Conservation (phyloP, 2,329 filamentous ascomycete genomes). For the Monosporascus sp. region DNA sequence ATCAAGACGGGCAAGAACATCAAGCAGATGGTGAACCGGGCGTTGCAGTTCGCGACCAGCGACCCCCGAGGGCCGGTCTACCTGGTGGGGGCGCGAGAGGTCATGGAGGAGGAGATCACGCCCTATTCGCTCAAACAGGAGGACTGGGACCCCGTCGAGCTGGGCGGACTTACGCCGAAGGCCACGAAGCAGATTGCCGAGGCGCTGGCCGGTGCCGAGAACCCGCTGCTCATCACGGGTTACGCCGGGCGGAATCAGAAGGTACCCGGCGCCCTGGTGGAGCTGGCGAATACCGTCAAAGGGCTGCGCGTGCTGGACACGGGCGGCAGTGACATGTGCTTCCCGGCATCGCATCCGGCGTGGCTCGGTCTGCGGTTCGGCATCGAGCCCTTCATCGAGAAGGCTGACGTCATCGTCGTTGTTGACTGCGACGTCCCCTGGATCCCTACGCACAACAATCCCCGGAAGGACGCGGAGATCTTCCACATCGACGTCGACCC, state of each 20-base stretch:
- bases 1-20: slow-evolving; percentile 80
- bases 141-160: slow-evolving; percentile 65
- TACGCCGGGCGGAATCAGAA: slow-evolving; percentile 66
- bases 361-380: slow-evolving; percentile 71
- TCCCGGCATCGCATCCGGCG: slow-evolving; percentile 63
- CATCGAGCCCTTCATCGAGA: slow-evolving; percentile 64
- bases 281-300: slow-evolving; percentile 62
- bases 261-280: slow-evolving; percentile 55
- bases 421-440: slow-evolving; percentile 89
- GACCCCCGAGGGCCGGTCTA: slow-evolving; percentile 79
- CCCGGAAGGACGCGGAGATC: slow-evolving; percentile 45
- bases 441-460: slow-evolving; percentile 72
- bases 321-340: slow-evolving; percentile 76
- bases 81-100: slow-evolving; percentile 69
- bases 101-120: slow-evolving; percentile 79
- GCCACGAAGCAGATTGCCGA: slow-evolving; percentile 57
- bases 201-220: slow-evolving; percentile 56
- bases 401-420: slow-evolving; percentile 79
- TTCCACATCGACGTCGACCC: slow-evolving; percentile 64
- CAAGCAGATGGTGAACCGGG: slow-evolving; percentile 84
- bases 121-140: slow-evolving; percentile 64
- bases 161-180: slow-evolving; percentile 50
- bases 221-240: slow-evolving; percentile 66
- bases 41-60: slow-evolving; percentile 73
- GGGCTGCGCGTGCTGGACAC: slow-evolving; percentile 69